phyloP scores from a whole-genome alignment of 2,329 filamentous ascomycete genomes.

The Neonectria hederae region DNA sequence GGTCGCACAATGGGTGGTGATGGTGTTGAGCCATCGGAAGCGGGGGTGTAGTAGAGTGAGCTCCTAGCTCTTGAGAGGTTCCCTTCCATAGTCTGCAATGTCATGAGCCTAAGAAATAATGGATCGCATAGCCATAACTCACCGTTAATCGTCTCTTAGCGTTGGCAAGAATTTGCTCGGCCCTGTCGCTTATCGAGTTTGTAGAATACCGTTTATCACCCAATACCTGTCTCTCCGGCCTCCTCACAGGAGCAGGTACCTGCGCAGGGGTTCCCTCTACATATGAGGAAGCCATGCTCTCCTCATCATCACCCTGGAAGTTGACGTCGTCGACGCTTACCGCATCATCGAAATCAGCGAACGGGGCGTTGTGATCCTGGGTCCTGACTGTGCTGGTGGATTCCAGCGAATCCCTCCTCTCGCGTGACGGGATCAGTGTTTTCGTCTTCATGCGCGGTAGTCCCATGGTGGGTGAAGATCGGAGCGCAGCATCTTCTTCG shows the following conservation, averaged over 20 bases:
- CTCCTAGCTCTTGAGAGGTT: constrained; percentile 83
- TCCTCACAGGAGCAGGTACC: constrained; percentile 25
- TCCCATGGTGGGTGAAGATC: constrained; percentile 58
- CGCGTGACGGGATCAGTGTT: constrained; percentile 54
- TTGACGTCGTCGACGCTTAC: constrained; percentile 71
- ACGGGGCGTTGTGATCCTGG: constrained; percentile 57
- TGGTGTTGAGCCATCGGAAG: constrained; percentile 62
- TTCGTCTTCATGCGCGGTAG: constrained; percentile 56
- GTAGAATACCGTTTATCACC: constrained; percentile 73
- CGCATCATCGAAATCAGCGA: constrained; percentile 70
- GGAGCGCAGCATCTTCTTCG: constrained; percentile 49
- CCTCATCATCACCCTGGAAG: constrained; percentile 74
- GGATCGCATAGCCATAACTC: constrained; percentile 49
- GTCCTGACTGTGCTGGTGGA: constrained; percentile 70
- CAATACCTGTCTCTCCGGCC: constrained; percentile 26
- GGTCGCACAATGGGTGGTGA: constrained; percentile 56
- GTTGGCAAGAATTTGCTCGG: constrained; percentile 91
- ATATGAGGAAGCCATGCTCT: constrained; percentile 69
- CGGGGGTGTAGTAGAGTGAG: constrained; percentile 61
- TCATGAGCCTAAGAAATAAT: constrained; percentile 23
- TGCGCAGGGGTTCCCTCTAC: constrained; percentile 55
- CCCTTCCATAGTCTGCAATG: constrained; percentile 84
- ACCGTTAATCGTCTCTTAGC: constrained; percentile 90
- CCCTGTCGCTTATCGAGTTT: constrained; percentile 79
- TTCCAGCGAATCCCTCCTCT: constrained; percentile 65